These are phyloP conservation scores for Coniferiporia sulphurascens DNA, from an alignment of 1,284 basidiomycete genomes.

Conservation along the genomic window DNA sequence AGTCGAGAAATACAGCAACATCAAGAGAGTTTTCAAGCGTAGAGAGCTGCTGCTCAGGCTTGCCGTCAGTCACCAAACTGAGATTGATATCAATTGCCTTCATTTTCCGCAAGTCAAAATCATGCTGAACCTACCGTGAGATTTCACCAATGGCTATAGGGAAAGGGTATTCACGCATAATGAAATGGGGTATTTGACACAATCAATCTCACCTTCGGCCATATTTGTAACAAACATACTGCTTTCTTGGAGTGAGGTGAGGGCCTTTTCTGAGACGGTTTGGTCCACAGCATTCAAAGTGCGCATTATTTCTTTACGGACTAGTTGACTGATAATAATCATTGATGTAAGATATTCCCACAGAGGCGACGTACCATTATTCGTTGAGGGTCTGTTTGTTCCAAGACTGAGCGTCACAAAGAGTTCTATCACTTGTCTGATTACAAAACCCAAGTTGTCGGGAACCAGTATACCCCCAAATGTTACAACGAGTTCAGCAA, in stretches of 20 bases:
- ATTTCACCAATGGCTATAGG: constrained; percentile 1
- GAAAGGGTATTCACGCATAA: neutral
- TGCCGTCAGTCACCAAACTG: neutral
- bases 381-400: neutral
- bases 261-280: neutral
- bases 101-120: neutral
- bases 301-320: constrained; percentile 8
- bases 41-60: neutral
- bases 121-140: neutral
- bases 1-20: constrained; percentile 25
- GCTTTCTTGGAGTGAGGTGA: constrained; percentile 3
- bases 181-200: neutral
- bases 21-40: neutral
- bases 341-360: neutral
- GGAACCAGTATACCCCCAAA: neutral
- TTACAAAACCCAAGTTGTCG: neutral
- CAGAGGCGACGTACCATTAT: neutral
- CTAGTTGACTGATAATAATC: neutral
- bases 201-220: neutral
- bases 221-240: constrained; percentile 2
- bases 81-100: neutral
- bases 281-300: neutral
- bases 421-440: neutral
- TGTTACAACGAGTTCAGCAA: neutral
- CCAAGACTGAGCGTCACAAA: neutral